Percentiles rank a stretch among this genome's conserved stretches.
Conservation (phyloP, 768 basidiomycete genomes). For the Phlegmacium glaucopus region DNA sequence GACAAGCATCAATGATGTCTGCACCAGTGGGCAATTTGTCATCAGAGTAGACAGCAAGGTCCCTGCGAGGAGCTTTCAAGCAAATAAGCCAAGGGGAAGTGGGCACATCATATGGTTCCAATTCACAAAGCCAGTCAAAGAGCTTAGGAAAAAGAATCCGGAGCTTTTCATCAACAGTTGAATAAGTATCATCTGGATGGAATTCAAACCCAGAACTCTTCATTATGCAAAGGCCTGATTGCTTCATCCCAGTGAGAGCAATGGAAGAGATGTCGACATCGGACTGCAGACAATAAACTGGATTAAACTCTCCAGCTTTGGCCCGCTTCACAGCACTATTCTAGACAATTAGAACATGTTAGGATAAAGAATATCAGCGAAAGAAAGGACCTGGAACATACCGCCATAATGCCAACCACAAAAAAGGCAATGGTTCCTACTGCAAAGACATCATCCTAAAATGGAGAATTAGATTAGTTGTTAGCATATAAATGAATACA, state of each 20-base stretch:
- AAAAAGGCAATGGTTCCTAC: too few relatives aligned
- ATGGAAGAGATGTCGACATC: slow-evolving; percentile 8
- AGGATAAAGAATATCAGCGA: too few relatives aligned
- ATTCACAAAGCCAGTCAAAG: slow-evolving; percentile 4
- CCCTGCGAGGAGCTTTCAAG: slow-evolving; percentile 3
- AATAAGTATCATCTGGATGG: slow-evolving; percentile 5
- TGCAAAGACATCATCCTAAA: too few relatives aligned
- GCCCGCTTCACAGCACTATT: too few relatives aligned
- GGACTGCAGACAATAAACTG: slow-evolving; percentile 5
- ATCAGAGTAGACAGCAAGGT: slow-evolving; percentile 5
- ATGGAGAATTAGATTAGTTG: too few relatives aligned
- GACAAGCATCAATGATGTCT: slow-evolving; percentile 8
- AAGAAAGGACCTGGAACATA: neutral
- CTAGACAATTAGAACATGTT: too few relatives aligned
- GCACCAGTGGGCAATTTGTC: slow-evolving; percentile 4
- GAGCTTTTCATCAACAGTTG: slow-evolving; percentile 5
- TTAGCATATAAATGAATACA: too few relatives aligned
- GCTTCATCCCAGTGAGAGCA: slow-evolving; percentile 11
- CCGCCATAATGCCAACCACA: neutral
- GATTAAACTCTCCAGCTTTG: neutral
- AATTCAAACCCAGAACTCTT: slow-evolving; percentile 4
- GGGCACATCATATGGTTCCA: neutral
- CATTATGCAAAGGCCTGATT: slow-evolving; percentile 9
- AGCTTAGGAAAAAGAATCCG: slow-evolving; percentile 4
- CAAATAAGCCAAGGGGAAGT: slow-evolving; percentile 8